Percentiles rank a stretch among this genome's conserved stretches.
These are phyloP conservation scores for Bisporella sp. DNA, from an alignment of 2,329 filamentous ascomycete species.

Conservation along the genomic window DNA sequence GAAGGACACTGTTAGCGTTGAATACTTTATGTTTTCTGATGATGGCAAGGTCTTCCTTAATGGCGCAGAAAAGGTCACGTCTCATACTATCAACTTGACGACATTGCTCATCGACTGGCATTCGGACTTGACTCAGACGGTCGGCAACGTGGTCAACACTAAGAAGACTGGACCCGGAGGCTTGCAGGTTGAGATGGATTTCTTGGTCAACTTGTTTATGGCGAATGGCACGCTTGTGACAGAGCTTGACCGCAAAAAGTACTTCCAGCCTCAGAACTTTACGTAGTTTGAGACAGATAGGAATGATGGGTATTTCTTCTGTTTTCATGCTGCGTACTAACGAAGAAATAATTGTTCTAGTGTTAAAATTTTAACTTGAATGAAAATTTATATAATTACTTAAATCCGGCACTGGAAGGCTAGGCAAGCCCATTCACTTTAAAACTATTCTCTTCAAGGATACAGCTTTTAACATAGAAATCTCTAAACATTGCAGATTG, in stretches of 20 bases:
- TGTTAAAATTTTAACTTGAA: too few species aligned
- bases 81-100: conserved; percentile 13
- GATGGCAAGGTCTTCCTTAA: conserved; percentile 27
- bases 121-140: conserved; percentile 30
- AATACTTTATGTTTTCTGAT: conserved; percentile 32
- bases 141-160: conserved; percentile 22
- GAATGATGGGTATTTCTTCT: too few species aligned
- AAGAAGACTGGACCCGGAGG: conserved; percentile 34
- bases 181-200: conserved; percentile 34
- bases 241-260: conserved; percentile 16
- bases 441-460: too few species aligned
- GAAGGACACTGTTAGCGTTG: conserved; percentile 24
- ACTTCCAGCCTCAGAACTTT: not conserved
- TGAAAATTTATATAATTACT: too few species aligned
- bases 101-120: conserved; percentile 30
- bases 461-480: too few species aligned
- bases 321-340: too few species aligned
- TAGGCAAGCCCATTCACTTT: too few species aligned
- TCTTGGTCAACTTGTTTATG: conserved; percentile 32
- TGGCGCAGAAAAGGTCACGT: conserved; percentile 29
- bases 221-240: conserved; percentile 31
- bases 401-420: too few species aligned
- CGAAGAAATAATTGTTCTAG: too few species aligned
- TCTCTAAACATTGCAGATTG: too few species aligned
- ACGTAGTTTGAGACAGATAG: too few species aligned